Base-by-base conservation (phyloP, 805 yeast species). In the Cyberlindnera saturnus region DNA sequence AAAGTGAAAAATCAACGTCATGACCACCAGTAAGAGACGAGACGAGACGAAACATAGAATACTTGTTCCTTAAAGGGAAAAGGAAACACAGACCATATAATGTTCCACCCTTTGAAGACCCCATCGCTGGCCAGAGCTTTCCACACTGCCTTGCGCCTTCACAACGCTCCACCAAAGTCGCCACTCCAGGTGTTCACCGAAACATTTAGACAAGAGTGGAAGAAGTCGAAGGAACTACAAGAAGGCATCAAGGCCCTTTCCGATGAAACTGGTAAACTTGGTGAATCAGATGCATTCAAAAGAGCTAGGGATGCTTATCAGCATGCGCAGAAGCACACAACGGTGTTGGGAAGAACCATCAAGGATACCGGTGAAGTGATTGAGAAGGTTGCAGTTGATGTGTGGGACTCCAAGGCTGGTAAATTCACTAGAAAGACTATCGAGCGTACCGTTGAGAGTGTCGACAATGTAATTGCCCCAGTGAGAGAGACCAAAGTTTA, bases 351-450 rank as follows among this genome's bases (percentile, higher is more conserved):
- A 13, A 78, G 85, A 61, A 83, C 88, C 35, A 77, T 87, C 43
- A 77, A 79, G 56, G 86, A 85, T 65, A 93, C 98, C 5, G 97
- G 97, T n/a, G 87, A 85, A 56, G 91, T 81, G 33, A 88, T 93
- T 31, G 98, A 96, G 42, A 82, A 76, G 45, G 95, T 81, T 36
- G 98, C 96, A 4, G 71, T 76, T 33, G 83, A 82, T 46, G 96
- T 97, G 1, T 93, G 99, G 99, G 96, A 93, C 48, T 88, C 96
- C 1, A 86, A 93, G 19, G 86, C 91, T 35, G 93, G 96, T 47
- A 81, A 82, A 62, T 84, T 82, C 39, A 90, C 96, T n/a, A 77
- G 98, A 57, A 73, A 79, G 36, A 88, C 89, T 0, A 91, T 88
- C n/a, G 75, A 74, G 45, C 75, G 77, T 41, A 81, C 96, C 4